Evolutionary conservation across 2,329 filamentous ascomycete genomes (phyloP).

Genomic region (Malbranchea zuffiana): DNA sequence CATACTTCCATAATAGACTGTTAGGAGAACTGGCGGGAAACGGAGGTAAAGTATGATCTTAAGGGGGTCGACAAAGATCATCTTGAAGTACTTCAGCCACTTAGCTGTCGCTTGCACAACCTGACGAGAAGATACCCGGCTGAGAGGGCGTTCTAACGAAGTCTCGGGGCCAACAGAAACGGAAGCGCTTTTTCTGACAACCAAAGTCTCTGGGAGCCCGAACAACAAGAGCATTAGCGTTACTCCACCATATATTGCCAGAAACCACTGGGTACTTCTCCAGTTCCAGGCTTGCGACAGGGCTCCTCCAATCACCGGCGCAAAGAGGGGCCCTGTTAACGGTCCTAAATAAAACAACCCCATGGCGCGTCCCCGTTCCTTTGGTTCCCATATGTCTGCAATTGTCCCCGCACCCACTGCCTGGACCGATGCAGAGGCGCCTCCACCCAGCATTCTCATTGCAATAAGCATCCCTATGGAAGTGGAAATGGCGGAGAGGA

Average conservation of each 20-base stretch:
- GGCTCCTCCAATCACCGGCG: slow-evolving; percentile 65
- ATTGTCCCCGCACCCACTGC: slow-evolving; percentile 76
- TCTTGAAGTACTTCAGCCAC: slow-evolving; percentile 44
- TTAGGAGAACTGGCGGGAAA: slow-evolving; percentile 62
- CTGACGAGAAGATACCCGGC: slow-evolving; percentile 50
- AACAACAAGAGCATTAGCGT: slow-evolving; percentile 33
- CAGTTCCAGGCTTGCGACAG: slow-evolving; percentile 60
- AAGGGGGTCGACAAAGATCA: slow-evolving; percentile 60
- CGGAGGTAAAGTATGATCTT: slow-evolving; percentile 59
- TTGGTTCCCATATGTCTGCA: slow-evolving; percentile 65
- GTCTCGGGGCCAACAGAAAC: background rate
- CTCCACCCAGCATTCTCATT: slow-evolving; percentile 63
- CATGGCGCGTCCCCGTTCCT: slow-evolving; percentile 68
- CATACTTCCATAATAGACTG: slow-evolving; percentile 62
- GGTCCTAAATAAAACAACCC: slow-evolving; percentile 73
- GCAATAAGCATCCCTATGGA: slow-evolving; percentile 67
- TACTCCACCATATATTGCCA: slow-evolving; percentile 55
- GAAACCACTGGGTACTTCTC: slow-evolving; percentile 69
- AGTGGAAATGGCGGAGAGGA: slow-evolving; percentile 56
- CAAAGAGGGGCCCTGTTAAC: slow-evolving; percentile 60
- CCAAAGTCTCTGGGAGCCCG: slow-evolving; percentile 36
- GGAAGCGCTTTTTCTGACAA: slow-evolving; percentile 16
- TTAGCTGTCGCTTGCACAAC: slow-evolving; percentile 50
- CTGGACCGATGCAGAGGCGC: slow-evolving; percentile 68
- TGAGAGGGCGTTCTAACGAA: slow-evolving; percentile 25